Evolutionary conservation across 1,139 yeast species (phyloP), one percentile per base, ranked within the genome.

Genomic region (Magnusiomyces paraingens): DNA sequence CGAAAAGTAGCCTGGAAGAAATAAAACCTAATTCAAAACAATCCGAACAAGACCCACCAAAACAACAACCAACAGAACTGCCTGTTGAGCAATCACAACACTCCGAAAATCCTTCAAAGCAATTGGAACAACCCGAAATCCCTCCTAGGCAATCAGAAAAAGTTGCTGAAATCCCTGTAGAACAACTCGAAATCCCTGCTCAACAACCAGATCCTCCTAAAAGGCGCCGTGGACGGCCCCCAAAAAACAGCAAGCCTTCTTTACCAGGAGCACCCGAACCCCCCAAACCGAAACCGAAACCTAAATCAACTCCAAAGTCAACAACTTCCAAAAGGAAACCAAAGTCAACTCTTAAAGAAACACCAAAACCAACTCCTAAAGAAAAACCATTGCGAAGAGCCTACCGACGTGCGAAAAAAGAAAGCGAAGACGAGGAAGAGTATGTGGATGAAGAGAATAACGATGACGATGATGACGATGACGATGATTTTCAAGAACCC

Each of bases 361-460:
- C n/a, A 26, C 32, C 32, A 26, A 26, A 26, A 26, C 32, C 32
- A 17, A 20, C 12, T 10, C 21, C 18, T 15, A 17, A 15, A 12
- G 5, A 20, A 15, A 20, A 5, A 32, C 44, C 21, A 6, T 3
- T 10, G 5, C 41, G 41, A 38, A 26, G 8, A 26, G 32, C 8
- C 32, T 4, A 8, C 4, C 32, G 32, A 26, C 32, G 32, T 8
- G 32, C 8, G 8, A 26, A 26, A 26, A 26, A 26, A 47, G 53
- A 50, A 39, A 40, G 22, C 12, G 61, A 53, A 4, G 61, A 55
- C 17, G 59, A 53, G 20, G 56, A 47, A n/a, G 54, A 47, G 10
- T 48, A 43, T 47, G 54, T 39, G 15, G 54, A 32, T 2, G 44
- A 39, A 3, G 60, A 52, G 1, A 58, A 51, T 6, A 59, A 54